Evolutionary conservation across 1,139 yeast genomes (phyloP).

Genomic region (Taiozyma sp.): DNA sequence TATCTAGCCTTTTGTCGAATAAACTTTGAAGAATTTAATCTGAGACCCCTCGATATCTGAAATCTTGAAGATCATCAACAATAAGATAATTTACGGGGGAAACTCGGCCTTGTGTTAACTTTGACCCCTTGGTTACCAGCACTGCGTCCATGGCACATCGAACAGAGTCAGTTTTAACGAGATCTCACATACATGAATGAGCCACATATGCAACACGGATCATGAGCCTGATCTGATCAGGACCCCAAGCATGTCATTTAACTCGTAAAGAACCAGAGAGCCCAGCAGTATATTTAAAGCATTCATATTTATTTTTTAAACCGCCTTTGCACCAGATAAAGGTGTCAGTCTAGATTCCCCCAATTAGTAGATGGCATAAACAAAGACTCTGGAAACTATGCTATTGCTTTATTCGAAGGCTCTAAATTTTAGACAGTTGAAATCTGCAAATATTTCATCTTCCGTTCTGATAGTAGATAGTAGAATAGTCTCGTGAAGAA

Average conservation of each 20-base stretch:
- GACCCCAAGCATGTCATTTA: neutral
- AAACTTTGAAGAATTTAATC: neutral
- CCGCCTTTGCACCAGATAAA: too few relatives aligned
- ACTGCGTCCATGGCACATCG: neutral
- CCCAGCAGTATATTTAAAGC: neutral
- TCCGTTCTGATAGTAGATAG: too few relatives aligned
- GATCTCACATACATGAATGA: neutral
- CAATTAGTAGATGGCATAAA: neutral
- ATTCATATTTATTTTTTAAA: neutral
- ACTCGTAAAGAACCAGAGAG: neutral
- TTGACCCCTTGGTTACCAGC: neutral
- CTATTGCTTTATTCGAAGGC: too few relatives aligned
- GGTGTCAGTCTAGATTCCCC: neutral
- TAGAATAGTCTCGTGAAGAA: too few relatives aligned
- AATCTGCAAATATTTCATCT: too few relatives aligned
- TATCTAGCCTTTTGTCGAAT: neutral
- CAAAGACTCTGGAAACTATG: too few relatives aligned
- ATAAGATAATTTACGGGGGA: too few relatives aligned
- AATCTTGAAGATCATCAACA: neutral
- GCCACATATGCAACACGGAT: neutral
- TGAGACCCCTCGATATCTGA: neutral
- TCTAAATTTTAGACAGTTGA: too few relatives aligned
- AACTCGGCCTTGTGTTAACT: neutral
- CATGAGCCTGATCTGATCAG: neutral
- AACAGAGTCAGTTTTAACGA: neutral